Percentiles rank a stretch among this genome's conserved stretches.
Conservation (phyloP, 306 rosid genomes). For the Acacia crassicarpa region DNA sequence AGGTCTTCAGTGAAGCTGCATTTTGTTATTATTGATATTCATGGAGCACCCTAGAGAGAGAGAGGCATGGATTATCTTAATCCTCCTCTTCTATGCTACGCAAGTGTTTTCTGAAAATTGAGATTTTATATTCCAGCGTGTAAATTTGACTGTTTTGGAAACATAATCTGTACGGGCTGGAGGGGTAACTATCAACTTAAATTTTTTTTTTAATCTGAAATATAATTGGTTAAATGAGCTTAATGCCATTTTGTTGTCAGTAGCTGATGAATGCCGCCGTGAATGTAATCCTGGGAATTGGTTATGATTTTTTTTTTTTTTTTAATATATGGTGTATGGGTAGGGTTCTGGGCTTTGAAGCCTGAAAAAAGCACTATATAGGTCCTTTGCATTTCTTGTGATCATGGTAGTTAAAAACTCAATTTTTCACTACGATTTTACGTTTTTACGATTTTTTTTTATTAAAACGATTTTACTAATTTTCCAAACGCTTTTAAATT, state of each 20-base stretch:
- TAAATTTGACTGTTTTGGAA: background rate
- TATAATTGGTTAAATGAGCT: background rate
- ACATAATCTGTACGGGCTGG: conserved; percentile 56
- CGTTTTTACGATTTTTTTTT: no score
- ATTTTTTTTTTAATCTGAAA: background rate
- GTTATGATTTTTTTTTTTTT: background rate
- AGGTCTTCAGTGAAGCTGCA: background rate
- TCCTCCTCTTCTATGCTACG: background rate
- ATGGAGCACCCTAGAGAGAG: background rate
- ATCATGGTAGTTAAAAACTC: no score
- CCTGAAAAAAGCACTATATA: background rate
- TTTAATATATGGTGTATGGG: background rate
- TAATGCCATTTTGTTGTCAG: background rate
- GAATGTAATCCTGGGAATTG: background rate
- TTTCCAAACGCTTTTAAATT: no score
- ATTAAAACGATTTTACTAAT: no score
- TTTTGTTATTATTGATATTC: background rate
- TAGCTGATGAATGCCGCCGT: background rate
- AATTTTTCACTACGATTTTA: no score
- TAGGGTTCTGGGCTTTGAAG: background rate
- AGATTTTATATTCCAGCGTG: background rate
- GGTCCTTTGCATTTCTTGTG: background rate
- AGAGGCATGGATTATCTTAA: background rate
- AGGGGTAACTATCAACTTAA: conserved; percentile 48
- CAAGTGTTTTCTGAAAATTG: background rate